Evolutionary conservation across 495 filamentous ascomycete species (phyloP), one percentile per base, ranked within the genome.

Genomic region (Penicillium macrosclerotiorum): DNA sequence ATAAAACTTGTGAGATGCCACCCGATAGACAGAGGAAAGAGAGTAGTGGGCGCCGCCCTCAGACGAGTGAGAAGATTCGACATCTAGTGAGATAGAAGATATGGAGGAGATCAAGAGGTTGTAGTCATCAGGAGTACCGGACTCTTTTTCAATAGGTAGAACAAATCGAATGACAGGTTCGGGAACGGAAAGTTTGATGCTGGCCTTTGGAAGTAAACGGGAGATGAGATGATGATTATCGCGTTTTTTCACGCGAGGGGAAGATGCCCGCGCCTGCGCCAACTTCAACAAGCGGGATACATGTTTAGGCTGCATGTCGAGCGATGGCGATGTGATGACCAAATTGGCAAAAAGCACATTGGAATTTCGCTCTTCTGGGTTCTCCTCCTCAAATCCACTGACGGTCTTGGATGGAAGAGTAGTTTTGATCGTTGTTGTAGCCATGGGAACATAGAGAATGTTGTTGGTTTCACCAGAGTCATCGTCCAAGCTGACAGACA

Each of bases 281-380:
- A 97, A 67, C n/a, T 88, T 85, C 31, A 95, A 62, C 12, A 96
- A 67, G 18, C 95, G 77, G 5, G 93, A 92, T 27, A 96, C 74
- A 71, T 96, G 92, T 42, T 87, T 85, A 4, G 94, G 92, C 65
- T 95, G 89, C n/a, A 99, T 70, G 63, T 99, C 93, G 30, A 97
- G 71, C 1, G 94, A 95, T 5, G 93, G 93, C 12, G 93, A 99
- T 5, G 93, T 99, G 38, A 96, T 77, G 36, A 99, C 93, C 6
- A 95, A 79, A 55, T 97, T 97, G 8, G 91, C 92, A 57, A 95
- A 96, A 0, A 99, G 76, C 24, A 99, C 90, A 60, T 99, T 99
- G 12, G 88, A 86, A 55, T 99, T 99, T 31, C 90, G 81, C 57
- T 97, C 89, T 55, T 86, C 84, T 2, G 84, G 82, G 50, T 86